Conservation (phyloP, 2,329 filamentous ascomycete species). For the Fusarium vanettenii region DNA sequence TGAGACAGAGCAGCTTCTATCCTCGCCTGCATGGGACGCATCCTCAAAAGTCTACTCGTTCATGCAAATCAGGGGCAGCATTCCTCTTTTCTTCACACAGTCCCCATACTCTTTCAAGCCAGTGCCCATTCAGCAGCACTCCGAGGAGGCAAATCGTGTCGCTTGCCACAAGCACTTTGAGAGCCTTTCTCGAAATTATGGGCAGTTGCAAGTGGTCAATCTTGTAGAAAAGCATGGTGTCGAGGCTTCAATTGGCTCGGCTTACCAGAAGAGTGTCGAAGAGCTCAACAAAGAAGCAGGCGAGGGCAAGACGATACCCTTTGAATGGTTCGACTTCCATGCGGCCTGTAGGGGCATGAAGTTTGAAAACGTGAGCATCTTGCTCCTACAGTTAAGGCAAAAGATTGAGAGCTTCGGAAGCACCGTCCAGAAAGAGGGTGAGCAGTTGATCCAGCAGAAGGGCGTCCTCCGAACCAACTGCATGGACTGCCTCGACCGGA, state of each 20-base stretch:
- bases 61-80: constrained; percentile 88
- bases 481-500: constrained; percentile 97
- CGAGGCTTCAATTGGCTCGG: constrained; percentile 81
- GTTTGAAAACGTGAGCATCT: constrained; percentile 90
- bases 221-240: constrained; percentile 90
- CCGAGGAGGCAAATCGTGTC: constrained; percentile 78
- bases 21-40: constrained; percentile 72
- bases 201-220: constrained; percentile 80
- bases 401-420: constrained; percentile 79
- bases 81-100: constrained; percentile 95
- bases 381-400: constrained; percentile 76
- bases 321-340: constrained; percentile 99
- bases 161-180: constrained; percentile 86
- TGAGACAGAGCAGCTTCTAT: constrained; percentile 95
- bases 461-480: constrained; percentile 95
- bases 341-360: constrained; percentile 94
- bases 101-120: constrained; percentile 95
- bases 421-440: constrained; percentile 67
- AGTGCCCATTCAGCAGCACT: constrained; percentile 83
- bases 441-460: constrained; percentile 64
- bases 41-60: constrained; percentile 80
- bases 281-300: constrained; percentile 72
- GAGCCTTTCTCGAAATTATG: constrained; percentile 76
- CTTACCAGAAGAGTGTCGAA: constrained; percentile 77
- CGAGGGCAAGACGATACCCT: constrained; percentile 58